phyloP scores from a whole-genome alignment of 768 basidiomycete species.

The Mycena filopes region DNA sequence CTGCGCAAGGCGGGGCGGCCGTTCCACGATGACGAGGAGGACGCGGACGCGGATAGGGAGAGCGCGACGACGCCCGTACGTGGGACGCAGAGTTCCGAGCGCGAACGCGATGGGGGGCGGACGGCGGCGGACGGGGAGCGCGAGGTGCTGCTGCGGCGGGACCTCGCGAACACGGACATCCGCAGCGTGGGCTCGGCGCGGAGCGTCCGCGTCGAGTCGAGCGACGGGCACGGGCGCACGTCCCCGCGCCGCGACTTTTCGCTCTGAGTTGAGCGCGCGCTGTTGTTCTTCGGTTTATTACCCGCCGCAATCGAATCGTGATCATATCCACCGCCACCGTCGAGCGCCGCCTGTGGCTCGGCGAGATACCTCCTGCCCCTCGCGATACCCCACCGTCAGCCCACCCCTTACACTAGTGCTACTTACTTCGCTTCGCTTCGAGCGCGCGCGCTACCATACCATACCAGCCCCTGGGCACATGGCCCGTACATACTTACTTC shows the following conservation, averaged over 20 bases:
- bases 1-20: constrained; percentile 79
- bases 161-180: constrained; percentile 16
- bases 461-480: too few species aligned
- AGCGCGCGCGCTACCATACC: too few species aligned
- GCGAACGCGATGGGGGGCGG: too few species aligned
- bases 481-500: too few species aligned
- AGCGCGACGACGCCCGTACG: neutral
- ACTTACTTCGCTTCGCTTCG: too few species aligned
- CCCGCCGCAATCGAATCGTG: too few species aligned
- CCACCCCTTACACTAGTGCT: too few species aligned
- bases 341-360: too few species aligned
- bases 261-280: neutral
- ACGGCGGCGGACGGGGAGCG: constrained; percentile 6
- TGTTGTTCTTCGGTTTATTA: too few species aligned
- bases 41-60: constrained; percentile 43
- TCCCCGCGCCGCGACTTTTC: neutral
- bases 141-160: constrained; percentile 19
- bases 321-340: too few species aligned
- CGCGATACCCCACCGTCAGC: too few species aligned
- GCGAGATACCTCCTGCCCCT: too few species aligned
- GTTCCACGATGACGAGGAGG: constrained; percentile 72
- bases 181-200: constrained; percentile 20
- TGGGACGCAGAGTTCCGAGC: constrained; percentile 7
- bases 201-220: constrained; percentile 22
- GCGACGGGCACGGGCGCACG: constrained; percentile 14